Evolutionary conservation across 371 early-diverging fungal genomes (phyloP).

Genomic region (Mortierella sp.): DNA sequence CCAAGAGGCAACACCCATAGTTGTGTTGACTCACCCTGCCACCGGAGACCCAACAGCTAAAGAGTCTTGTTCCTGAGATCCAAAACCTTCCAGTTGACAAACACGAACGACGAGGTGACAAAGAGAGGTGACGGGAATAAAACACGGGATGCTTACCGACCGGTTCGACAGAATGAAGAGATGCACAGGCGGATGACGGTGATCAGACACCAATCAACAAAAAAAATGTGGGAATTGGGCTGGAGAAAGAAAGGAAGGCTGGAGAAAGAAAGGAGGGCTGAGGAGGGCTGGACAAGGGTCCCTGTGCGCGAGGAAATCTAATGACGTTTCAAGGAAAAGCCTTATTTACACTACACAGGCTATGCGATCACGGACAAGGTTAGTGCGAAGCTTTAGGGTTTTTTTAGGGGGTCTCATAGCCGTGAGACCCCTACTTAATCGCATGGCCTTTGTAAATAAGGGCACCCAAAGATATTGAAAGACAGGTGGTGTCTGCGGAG

Average conservation of each 20-base stretch:
- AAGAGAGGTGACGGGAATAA: neutral
- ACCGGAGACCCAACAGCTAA: neutral
- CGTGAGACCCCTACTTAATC: too few relatives aligned
- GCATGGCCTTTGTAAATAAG: too few relatives aligned
- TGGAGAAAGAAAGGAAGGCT: neutral
- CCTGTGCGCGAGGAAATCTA: neutral
- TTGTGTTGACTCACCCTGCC: too few relatives aligned
- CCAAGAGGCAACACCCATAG: too few relatives aligned
- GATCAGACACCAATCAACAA: neutral
- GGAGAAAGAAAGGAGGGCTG: too few relatives aligned
- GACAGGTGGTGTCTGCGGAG: too few relatives aligned
- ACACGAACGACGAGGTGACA: neutral
- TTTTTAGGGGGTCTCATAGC: too few relatives aligned
- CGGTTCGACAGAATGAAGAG: conserved; percentile 13
- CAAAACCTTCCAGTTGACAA: neutral
- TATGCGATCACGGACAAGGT: too few relatives aligned
- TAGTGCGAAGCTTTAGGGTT: too few relatives aligned
- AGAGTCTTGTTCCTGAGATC: neutral
- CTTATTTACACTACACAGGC: too few relatives aligned
- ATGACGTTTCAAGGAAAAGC: neutral
- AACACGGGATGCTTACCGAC: conserved; percentile 2
- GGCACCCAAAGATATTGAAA: too few relatives aligned
- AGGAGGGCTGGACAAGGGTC: neutral
- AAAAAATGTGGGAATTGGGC: neutral
- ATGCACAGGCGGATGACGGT: conserved; percentile 1